Evolutionary conservation across 2,329 filamentous ascomycete species (phyloP).

Genomic region (Endocalyx cinctus): DNA sequence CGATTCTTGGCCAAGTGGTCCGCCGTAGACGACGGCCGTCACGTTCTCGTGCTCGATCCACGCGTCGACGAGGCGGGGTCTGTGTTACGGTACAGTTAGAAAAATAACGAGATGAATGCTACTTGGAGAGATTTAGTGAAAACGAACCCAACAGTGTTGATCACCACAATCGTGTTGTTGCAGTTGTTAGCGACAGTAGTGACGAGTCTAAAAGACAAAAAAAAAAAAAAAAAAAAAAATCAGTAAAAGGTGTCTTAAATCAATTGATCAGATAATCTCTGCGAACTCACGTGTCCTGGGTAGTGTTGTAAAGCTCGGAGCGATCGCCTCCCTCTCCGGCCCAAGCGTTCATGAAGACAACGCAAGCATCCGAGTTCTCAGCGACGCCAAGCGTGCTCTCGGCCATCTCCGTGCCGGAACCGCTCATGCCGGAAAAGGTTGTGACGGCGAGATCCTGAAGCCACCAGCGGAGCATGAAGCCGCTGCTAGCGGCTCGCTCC

Average conservation of each 20-base stretch:
- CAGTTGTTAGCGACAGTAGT: constrained; percentile 53
- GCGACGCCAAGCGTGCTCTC: constrained; percentile 5
- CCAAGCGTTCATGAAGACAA: constrained; percentile 64
- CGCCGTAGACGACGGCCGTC: constrained; percentile 56
- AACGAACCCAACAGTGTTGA: constrained; percentile 63
- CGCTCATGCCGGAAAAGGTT: constrained; percentile 1
- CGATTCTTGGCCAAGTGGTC: constrained; percentile 57
- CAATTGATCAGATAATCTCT: too few species aligned
- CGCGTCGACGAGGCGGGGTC: constrained; percentile 52
- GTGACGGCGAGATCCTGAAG: constrained; percentile 4
- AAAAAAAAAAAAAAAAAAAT: not conserved
- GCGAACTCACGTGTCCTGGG: constrained; percentile 36
- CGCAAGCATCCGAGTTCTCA: constrained; percentile 22
- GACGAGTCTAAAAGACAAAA: constrained; percentile 36
- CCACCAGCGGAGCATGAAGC: constrained; percentile 8
- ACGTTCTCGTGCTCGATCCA: constrained; percentile 56
- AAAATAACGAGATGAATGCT: too few species aligned
- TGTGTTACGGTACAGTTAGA: too few species aligned
- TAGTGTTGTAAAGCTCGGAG: constrained; percentile 10
- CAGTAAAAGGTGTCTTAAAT: too few species aligned
- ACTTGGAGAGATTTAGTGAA: too few species aligned
- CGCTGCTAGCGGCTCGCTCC: constrained; percentile 4
- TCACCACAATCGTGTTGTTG: constrained; percentile 65
- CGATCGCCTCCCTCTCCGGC: constrained; percentile 47
- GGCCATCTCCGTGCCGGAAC: constrained; percentile 2